Base-by-base conservation (phyloP, 164 flowering plant species). In the Vitis cinerea region DNA sequence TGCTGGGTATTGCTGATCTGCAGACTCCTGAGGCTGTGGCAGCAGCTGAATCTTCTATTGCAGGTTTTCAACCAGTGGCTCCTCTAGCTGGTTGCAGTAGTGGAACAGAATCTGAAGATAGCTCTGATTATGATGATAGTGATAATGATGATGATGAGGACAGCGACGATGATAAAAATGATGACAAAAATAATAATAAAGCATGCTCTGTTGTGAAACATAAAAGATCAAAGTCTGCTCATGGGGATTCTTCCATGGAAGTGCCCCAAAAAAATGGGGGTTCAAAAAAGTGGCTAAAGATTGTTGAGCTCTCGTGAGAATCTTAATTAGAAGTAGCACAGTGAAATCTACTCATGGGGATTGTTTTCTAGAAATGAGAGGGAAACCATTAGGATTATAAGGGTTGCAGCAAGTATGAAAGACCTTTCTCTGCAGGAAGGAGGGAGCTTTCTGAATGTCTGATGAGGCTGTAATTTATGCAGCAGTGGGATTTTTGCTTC, bases 1-100 rank as follows among this genome's bases (percentile, higher is more conserved):
- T 89, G 89, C 80, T 91, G 52, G 97, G 98, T 49, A 75, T 94
- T 55, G 90, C 97, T 64, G 97, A 94, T 78, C 91, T 94, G 61
- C 83, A 91, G 61, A 91, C 98, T 10, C 90, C 90, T 2, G 94
- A 90, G 68, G 98, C 98, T 10, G 82, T 94, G 56, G 89, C 87
- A 12, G 97, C 97, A n/a, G 96, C 97, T 19, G 93, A 94, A 81
- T 78, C 90, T 70, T 89, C 92, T 27, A 72, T 87, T 30, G 75
- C 85, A 37, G 83, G 90, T 63, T 50, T 71, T 59, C 84, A 75
- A 56, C 84, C 85, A 12, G 66, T 73, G 29, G 67, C 80, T 63
- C 50, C 75, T 61, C 60, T 83, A 62, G 72, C 77, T 31, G 65
- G 59, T 19, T 37, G 72, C 48, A 64, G 71, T 59, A 78, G 71